Conservation (phyloP, 2,329 filamentous ascomycete genomes). For the Fusarium secorum region DNA sequence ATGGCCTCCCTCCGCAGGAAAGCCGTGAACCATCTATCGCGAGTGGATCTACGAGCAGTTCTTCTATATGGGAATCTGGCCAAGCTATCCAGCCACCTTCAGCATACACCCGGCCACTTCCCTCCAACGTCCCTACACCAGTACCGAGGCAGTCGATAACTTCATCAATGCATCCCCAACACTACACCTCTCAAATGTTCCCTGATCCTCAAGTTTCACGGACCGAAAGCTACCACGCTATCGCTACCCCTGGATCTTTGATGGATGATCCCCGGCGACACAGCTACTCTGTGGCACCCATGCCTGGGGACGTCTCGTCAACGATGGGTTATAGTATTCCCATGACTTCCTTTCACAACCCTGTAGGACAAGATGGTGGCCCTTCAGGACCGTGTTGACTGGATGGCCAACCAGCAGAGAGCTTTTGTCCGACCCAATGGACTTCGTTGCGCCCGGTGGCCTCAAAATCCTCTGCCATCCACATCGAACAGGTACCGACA, state of each 20-base stretch:
- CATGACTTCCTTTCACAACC: constrained; percentile 37
- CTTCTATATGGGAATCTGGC: constrained; percentile 46
- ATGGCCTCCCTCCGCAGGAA: constrained; percentile 44
- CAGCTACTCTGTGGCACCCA: constrained; percentile 35
- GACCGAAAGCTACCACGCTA: constrained; percentile 31
- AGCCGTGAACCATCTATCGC: constrained; percentile 47
- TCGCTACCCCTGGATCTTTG: constrained; percentile 33
- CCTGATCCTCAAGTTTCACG: constrained; percentile 31
- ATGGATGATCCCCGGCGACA: constrained; percentile 39
- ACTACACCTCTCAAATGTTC: constrained; percentile 36
- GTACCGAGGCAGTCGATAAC: constrained; percentile 36
- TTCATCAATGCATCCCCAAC: constrained; percentile 35
- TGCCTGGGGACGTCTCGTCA: constrained; percentile 33
- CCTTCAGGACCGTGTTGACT: constrained; percentile 38
- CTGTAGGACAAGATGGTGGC: constrained; percentile 28
- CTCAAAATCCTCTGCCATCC: neutral
- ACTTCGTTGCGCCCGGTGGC: neutral
- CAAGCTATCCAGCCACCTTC: constrained; percentile 38
- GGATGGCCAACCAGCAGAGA: constrained; percentile 3
- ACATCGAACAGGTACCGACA: neutral
- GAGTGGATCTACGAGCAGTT: constrained; percentile 45
- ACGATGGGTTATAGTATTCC: constrained; percentile 38
- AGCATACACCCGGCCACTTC: constrained; percentile 41
- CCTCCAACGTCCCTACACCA: constrained; percentile 33
- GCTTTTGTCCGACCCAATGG: constrained; percentile 5